phyloP scores from a whole-genome alignment of 2,329 filamentous ascomycete species.

The Penicillium fuscoglaucum region DNA sequence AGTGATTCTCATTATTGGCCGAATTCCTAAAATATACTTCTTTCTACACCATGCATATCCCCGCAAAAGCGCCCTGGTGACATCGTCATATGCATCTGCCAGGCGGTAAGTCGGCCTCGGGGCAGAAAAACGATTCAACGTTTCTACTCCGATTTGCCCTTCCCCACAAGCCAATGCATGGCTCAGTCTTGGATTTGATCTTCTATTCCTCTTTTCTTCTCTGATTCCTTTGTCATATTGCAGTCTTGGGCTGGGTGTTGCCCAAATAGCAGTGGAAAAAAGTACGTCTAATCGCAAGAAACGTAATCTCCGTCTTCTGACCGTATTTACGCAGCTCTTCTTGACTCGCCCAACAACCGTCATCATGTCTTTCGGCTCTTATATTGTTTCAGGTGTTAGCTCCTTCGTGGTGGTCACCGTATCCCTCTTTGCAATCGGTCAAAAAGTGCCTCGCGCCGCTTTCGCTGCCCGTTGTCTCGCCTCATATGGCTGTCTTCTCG shows the following conservation, averaged over 20 bases:
- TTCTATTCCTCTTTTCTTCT: background rate
- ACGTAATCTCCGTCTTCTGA: conserved; percentile 1
- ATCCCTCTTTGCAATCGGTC: conserved; percentile 47
- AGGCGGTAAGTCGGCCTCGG: conserved; percentile 29
- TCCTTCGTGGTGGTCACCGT: conserved; percentile 63
- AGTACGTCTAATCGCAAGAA: background rate
- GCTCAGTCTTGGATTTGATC: conserved; percentile 7
- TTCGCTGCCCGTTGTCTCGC: conserved; percentile 50
- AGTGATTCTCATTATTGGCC: background rate
- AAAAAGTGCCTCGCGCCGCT: conserved; percentile 45
- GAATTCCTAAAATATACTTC: background rate
- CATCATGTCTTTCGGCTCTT: conserved; percentile 63
- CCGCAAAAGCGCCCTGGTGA: conserved; percentile 12
- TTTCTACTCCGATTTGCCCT: conserved; percentile 18
- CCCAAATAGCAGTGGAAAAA: background rate
- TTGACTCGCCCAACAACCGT: conserved; percentile 25
- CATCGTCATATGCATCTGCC: conserved; percentile 23
- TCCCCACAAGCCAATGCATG: conserved; percentile 13
- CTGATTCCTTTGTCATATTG: background rate
- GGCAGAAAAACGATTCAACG: conserved; percentile 25
- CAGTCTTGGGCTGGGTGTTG: conserved; percentile 2
- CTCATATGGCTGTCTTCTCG: conserved; percentile 46
- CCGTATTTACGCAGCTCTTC: conserved; percentile 2
- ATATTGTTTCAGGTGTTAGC: conserved; percentile 60
- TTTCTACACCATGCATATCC: background rate